A percentile compares a stretch with the other conserved stretches of the same genome.
These are phyloP conservation scores for Brassica nigra DNA, from an alignment of 345 rosid species.

Conservation along the genomic window DNA sequence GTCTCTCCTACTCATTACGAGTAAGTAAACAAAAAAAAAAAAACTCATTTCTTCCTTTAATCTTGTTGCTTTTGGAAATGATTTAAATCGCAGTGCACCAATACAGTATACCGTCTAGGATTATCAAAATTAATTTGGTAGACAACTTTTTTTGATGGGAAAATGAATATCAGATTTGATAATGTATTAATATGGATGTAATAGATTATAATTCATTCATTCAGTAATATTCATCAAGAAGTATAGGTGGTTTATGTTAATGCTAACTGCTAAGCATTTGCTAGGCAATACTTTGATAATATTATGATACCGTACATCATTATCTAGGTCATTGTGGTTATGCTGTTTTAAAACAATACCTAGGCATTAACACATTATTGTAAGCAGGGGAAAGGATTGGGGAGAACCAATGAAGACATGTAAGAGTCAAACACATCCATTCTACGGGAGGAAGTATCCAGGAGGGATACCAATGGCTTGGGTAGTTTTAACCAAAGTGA, in stretches of 20 bases:
- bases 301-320: not conserved
- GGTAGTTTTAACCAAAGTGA: slow-evolving; percentile 66
- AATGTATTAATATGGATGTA: no score
- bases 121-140: no score
- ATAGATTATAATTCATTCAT: no score
- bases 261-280: not conserved
- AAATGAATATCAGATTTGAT: no score
- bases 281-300: not conserved
- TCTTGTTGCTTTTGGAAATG: not conserved
- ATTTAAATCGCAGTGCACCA: no score
- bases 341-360: not conserved
- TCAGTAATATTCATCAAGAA: not conserved
- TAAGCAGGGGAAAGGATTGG: slow-evolving; percentile 85
- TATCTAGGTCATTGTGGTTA: not conserved
- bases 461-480: slow-evolving; percentile 71
- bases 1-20: slow-evolving; percentile 85
- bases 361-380: not conserved
- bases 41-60: not conserved
- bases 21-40: slow-evolving; percentile 45
- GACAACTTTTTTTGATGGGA: no score
- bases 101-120: no score
- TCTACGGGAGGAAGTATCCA: slow-evolving; percentile 63
- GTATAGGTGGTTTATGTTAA: not conserved
- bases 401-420: slow-evolving; percentile 63
- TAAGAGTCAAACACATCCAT: slow-evolving; percentile 62